phyloP scores from a whole-genome alignment of 192 early-diverging fungal genomes.

The Mortierella hygrophila region DNA sequence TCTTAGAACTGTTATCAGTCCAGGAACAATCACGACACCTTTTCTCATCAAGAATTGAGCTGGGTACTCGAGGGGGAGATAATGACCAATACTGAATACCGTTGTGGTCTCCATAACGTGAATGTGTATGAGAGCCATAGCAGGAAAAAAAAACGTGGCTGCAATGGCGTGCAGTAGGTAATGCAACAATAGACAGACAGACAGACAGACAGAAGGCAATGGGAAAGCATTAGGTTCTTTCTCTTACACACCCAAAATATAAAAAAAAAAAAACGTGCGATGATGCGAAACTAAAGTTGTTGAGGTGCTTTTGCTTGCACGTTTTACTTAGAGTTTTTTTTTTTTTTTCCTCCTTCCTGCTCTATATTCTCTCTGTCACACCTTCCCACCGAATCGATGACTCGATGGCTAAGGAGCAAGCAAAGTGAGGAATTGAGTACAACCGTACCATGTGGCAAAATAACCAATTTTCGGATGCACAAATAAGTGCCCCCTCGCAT shows the following conservation, averaged over 20 bases:
- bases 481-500: neutral
- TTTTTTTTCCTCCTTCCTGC: neutral
- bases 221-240: neutral
- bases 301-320: neutral
- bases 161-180: neutral
- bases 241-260: neutral
- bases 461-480: slow-evolving; percentile 12
- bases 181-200: neutral
- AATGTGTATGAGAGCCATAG: neutral
- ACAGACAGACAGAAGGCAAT: neutral
- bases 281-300: slow-evolving; percentile 2
- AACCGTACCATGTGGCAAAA: slow-evolving; percentile 12
- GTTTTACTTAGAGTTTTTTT: neutral
- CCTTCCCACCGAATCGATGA: neutral
- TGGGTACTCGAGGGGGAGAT: neutral
- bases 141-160: too few species aligned
- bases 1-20: neutral
- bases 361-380: neutral
- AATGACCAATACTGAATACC: neutral
- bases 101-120: neutral
- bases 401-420: neutral
- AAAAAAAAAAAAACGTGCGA: slow-evolving; percentile 16
- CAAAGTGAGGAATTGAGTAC: neutral
- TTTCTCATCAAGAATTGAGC: neutral
- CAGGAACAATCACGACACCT: neutral